Conservation (phyloP, 441 rosid species). For the Erysimum pusillum region DNA sequence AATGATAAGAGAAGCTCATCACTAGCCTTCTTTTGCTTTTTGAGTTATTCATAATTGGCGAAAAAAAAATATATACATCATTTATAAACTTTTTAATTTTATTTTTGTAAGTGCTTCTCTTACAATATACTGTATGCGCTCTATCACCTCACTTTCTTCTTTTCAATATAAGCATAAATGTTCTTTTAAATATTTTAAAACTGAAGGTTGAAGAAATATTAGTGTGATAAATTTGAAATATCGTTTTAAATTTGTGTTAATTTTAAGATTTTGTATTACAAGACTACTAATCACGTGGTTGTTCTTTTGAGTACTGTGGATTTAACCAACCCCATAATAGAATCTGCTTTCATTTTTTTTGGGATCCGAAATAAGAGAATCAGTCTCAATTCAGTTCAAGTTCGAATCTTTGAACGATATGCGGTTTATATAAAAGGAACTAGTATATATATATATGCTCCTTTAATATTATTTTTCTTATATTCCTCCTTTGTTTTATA, state of each 20-base stretch:
- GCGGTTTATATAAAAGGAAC: conserved; percentile 47
- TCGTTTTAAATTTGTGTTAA: neutral
- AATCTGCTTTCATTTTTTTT: neutral
- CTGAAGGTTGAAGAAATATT: neutral
- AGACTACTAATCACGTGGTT: conserved; percentile 14
- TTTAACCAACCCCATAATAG: conserved; percentile 21
- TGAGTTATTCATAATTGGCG: conserved; percentile 9
- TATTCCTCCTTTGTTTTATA: conserved; percentile 31
- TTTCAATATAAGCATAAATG: neutral
- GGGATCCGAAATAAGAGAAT: conserved; percentile 21
- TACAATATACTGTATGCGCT: neutral
- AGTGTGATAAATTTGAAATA: neutral
- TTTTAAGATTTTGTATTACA: neutral
- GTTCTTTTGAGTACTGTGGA: conserved; percentile 15
- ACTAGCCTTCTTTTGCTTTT: conserved; percentile 27
- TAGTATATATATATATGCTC: conserved; percentile 36
- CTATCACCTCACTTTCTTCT: neutral
- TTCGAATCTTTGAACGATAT: conserved; percentile 46
- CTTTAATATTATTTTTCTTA: conserved; percentile 33
- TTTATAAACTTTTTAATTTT: neutral
- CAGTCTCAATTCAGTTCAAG: conserved; percentile 32
- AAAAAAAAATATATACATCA: neutral
- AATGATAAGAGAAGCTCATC: conserved; percentile 33
- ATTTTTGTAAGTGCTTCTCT: neutral
- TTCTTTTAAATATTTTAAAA: neutral